Conservation (phyloP, 1,284 basidiomycete genomes). For the Moesziomyces aphidis region DNA sequence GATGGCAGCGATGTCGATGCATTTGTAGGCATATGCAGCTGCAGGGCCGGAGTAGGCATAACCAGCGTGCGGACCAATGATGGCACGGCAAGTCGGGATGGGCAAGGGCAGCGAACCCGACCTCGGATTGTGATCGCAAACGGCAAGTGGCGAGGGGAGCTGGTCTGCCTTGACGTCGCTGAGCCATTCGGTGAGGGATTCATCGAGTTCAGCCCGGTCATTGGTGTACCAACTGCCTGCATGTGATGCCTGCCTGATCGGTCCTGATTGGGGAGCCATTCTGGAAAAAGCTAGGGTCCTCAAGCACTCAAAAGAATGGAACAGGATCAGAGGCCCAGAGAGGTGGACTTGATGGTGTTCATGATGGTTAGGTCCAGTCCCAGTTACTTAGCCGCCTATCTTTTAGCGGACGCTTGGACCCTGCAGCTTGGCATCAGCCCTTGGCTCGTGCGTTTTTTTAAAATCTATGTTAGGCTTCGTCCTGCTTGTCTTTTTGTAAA, state of each 20-base stretch:
- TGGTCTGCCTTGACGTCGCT: conserved; percentile 4
- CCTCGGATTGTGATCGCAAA: conserved; percentile 5
- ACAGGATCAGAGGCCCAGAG: too few species aligned
- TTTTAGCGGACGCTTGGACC: conserved; percentile 16
- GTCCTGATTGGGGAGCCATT: conserved; percentile 22
- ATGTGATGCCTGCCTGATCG: conserved; percentile 76
- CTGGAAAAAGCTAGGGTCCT: too few species aligned
- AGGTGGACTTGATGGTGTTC: background rate
- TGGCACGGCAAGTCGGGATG: conserved; percentile 82
- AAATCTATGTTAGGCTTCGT: background rate
- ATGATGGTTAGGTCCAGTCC: background rate
- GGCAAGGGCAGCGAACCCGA: conserved; percentile 73
- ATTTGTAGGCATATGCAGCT: conserved; percentile 95
- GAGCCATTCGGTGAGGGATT: conserved; percentile 37
- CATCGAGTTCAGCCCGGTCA: conserved; percentile 71
- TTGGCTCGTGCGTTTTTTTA: conserved; percentile 16
- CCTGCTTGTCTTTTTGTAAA: too few species aligned
- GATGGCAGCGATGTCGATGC: conserved; percentile 82
- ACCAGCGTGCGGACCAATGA: conserved; percentile 98
- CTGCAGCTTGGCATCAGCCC: conserved; percentile 34
- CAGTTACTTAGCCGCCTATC: background rate
- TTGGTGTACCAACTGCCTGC: conserved; percentile 91
- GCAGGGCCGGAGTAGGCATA: conserved; percentile 93
- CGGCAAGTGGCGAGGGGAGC: conserved; percentile 17
- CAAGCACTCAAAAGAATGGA: background rate